Evolutionary conservation across 257 asterid genomes (phyloP).

Genomic region (Asclepias syriaca): DNA sequence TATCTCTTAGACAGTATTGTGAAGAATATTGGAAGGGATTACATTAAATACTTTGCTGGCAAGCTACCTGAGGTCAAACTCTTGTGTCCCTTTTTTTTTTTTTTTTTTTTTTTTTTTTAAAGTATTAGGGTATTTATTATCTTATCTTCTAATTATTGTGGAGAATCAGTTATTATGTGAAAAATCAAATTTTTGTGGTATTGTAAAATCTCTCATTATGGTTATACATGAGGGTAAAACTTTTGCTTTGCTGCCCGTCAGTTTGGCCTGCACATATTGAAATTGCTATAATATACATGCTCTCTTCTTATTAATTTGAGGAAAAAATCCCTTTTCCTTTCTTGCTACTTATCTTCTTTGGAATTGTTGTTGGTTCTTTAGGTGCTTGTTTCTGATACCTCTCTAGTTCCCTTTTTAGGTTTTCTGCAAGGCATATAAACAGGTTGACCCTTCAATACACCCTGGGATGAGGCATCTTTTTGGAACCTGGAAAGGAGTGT

Average conservation of each 20-base stretch:
- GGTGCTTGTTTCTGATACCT: slow-evolving; percentile 2
- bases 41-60: slow-evolving; percentile 66
- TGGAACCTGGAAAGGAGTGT: slow-evolving; percentile 93
- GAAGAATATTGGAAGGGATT: slow-evolving; percentile 95
- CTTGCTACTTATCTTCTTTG: neutral
- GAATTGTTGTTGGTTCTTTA: neutral
- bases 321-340: neutral
- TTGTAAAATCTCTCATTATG: neutral
- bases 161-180: slow-evolving; percentile 1
- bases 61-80: slow-evolving; percentile 76
- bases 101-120: too few species aligned
- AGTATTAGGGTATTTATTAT: neutral
- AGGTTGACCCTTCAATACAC: slow-evolving; percentile 74
- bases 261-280: neutral
- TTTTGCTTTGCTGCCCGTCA: neutral
- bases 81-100: neutral
- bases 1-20: slow-evolving; percentile 93
- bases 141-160: neutral
- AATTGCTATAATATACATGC: neutral
- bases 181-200: neutral
- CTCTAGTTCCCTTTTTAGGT: slow-evolving; percentile 48
- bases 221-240: neutral
- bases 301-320: neutral
- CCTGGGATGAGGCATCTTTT: slow-evolving; percentile 91
- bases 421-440: slow-evolving; percentile 76